Evolutionary conservation across 1,284 basidiomycete genomes (phyloP).

Genomic region (Boletus semigastroideus): DNA sequence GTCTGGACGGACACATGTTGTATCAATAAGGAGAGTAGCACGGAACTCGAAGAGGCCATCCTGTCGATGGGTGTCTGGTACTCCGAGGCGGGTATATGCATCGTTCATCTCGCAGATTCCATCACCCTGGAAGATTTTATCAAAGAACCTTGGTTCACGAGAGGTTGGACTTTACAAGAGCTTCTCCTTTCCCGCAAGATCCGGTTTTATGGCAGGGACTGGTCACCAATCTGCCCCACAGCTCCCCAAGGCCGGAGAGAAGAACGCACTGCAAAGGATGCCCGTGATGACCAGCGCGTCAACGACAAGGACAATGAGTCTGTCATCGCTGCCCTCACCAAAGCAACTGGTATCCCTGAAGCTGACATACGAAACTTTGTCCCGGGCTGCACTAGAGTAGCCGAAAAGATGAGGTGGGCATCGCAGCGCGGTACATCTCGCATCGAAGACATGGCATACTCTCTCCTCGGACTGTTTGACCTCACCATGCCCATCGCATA

Average conservation of each 20-base stretch:
- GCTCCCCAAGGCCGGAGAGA: constrained; percentile 17
- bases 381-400: constrained; percentile 21
- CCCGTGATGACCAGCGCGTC: constrained; percentile 17
- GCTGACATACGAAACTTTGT: constrained; percentile 23
- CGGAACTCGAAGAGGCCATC: constrained; percentile 29
- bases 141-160: constrained; percentile 26
- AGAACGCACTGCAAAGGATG: constrained; percentile 12
- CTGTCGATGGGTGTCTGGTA: constrained; percentile 27
- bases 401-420: constrained; percentile 29
- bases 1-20: constrained; percentile 32
- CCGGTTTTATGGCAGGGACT: constrained; percentile 28
- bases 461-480: constrained; percentile 26
- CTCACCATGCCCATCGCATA: constrained; percentile 23
- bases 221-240: constrained; percentile 24
- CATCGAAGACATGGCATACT: constrained; percentile 26
- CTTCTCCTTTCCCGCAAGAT: constrained; percentile 26
- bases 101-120: constrained; percentile 24
- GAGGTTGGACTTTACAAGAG: constrained; percentile 26
- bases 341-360: constrained; percentile 22
- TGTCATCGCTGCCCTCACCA: constrained; percentile 16
- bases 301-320: constrained; percentile 29
- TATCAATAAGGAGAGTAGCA: constrained; percentile 29
- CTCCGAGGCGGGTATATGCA: constrained; percentile 24
- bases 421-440: constrained; percentile 23
- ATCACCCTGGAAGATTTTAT: constrained; percentile 21